phyloP scores from a whole-genome alignment of 108 stramenopile genomes.

The Conticribra weissflogii region DNA sequence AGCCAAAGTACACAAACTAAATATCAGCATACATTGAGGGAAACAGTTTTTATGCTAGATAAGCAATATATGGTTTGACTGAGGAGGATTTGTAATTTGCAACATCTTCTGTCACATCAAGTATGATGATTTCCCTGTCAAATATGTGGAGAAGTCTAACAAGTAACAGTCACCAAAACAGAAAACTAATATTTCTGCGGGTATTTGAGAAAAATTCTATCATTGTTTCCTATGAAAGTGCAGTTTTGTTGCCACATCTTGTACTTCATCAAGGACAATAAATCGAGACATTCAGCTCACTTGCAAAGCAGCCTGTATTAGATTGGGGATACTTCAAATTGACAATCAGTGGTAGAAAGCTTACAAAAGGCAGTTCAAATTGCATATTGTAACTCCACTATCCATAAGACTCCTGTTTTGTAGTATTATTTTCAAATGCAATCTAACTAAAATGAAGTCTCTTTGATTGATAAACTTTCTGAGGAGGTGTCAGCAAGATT shows the following conservation, averaged over 20 bases:
- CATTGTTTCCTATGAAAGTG: background rate
- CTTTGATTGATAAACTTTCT: background rate
- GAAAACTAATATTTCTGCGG: background rate
- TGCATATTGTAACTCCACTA: background rate
- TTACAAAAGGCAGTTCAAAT: background rate
- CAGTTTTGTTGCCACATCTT: background rate
- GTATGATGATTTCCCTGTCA: background rate
- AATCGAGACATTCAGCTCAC: background rate
- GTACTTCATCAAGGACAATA: background rate
- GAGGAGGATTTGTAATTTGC: background rate
- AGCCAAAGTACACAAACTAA: too few species aligned
- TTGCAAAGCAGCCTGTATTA: conserved; percentile 1
- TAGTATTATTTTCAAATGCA: background rate
- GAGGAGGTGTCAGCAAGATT: too few species aligned
- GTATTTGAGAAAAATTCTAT: background rate
- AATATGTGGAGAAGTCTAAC: background rate
- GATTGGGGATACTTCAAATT: background rate
- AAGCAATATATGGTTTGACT: background rate
- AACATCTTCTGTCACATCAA: background rate
- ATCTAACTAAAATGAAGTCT: background rate
- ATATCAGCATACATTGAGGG: too few species aligned
- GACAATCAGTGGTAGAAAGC: background rate
- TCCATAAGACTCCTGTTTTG: background rate
- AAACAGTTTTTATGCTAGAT: too few species aligned
- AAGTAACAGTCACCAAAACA: background rate